Percentiles rank a stretch among this genome's conserved stretches.
Evolutionary conservation across 306 rosid genomes (phyloP).

Genomic region (Benincasa hispida): DNA sequence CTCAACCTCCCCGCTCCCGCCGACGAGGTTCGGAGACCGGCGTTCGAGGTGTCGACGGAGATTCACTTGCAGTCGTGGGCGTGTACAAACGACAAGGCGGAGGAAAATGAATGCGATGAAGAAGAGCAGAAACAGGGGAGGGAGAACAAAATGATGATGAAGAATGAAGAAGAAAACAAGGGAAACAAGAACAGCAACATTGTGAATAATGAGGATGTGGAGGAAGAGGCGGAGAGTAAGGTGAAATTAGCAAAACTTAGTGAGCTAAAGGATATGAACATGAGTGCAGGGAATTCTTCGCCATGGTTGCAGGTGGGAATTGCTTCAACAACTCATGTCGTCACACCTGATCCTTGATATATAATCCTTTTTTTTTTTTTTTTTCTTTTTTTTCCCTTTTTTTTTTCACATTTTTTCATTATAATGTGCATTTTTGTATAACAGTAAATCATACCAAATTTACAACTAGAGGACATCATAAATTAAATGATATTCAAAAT

Average conservation of each 20-base stretch:
- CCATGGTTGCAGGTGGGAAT: conserved; percentile 95
- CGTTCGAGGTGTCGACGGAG: conserved; percentile 26
- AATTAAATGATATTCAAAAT: not conserved
- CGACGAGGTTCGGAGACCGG: conserved; percentile 10
- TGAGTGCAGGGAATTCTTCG: conserved; percentile 45
- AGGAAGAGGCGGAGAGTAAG: conserved; percentile 68
- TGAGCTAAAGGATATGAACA: conserved; percentile 62
- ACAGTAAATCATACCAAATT: conserved; percentile 1
- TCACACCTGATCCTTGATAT: conserved; percentile 30
- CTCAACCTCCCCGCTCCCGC: conserved; percentile 69
- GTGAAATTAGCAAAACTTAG: conserved; percentile 73
- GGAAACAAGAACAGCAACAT: conserved; percentile 13
- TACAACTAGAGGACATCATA: not conserved
- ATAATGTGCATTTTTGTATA: not conserved
- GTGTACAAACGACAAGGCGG: conserved; percentile 17
- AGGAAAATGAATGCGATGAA: conserved; percentile 16
- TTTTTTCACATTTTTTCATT: not conserved
- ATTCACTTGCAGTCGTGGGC: conserved; percentile 57
- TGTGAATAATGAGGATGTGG: conserved; percentile 15
- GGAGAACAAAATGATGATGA: not conserved
- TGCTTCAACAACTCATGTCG: conserved; percentile 57
- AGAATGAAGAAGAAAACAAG: conserved; percentile 11
- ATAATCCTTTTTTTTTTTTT: not conserved
- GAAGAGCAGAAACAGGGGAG: not conserved
- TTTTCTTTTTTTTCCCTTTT: not conserved